These are phyloP conservation scores for Aegilops speltoides DNA, from an alignment of 176 grass and related monocot species.

Conservation along the genomic window DNA sequence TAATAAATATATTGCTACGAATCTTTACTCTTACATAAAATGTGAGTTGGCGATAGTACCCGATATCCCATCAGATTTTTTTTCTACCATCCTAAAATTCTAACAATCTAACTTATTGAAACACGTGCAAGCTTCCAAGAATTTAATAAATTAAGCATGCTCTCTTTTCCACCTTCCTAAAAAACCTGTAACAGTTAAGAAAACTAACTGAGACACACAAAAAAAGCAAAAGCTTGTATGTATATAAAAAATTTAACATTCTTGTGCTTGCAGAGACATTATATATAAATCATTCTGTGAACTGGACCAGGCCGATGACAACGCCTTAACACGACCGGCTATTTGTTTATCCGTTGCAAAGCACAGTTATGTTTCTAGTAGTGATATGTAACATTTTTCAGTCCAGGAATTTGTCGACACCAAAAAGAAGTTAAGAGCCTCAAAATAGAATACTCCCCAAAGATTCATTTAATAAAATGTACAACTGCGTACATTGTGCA, in stretches of 20 bases:
- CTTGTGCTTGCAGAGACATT: not conserved
- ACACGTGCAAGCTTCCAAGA: not conserved
- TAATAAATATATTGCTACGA: not conserved
- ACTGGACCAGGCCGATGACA: not conserved
- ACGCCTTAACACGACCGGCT: not conserved
- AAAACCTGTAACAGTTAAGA: not conserved
- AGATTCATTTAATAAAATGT: conserved; percentile 11
- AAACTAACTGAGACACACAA: not conserved
- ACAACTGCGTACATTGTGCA: not conserved
- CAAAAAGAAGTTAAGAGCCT: not conserved
- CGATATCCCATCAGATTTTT: not conserved
- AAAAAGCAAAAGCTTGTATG: not conserved
- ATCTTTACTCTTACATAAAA: not conserved
- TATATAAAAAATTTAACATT: not conserved
- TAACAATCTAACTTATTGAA: not conserved
- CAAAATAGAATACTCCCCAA: not conserved
- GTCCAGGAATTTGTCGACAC: not conserved
- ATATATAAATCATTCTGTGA: not conserved
- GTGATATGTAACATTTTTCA: not conserved
- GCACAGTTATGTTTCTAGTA: not conserved
- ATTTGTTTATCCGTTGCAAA: not conserved
- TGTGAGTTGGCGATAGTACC: not conserved
- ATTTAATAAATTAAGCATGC: not conserved
- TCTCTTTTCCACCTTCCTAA: not conserved
- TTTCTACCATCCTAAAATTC: not conserved